These are phyloP conservation scores for Ophiostoma sp. DNA, from an alignment of 2,329 filamentous ascomycete species.

Conservation along the genomic window DNA sequence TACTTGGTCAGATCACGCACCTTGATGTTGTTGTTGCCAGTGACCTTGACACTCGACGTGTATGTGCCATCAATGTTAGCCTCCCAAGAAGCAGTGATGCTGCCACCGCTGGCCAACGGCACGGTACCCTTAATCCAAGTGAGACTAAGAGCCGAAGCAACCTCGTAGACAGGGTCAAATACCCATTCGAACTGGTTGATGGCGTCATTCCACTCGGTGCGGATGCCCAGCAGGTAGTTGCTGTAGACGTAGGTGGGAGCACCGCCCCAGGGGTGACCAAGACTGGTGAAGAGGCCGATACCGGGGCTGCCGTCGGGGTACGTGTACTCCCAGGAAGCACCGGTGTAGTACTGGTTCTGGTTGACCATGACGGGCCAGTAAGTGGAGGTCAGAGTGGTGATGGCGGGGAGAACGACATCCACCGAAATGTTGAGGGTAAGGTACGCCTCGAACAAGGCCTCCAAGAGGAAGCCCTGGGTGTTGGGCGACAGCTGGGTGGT, in stretches of 20 bases:
- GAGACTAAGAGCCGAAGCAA: not conserved
- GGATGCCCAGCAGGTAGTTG: not conserved
- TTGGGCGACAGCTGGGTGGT: not conserved
- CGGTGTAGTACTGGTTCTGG: not conserved
- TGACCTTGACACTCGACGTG: not conserved
- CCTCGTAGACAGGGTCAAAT: not conserved
- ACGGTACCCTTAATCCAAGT: not conserved
- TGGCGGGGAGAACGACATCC: not conserved
- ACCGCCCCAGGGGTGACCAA: not conserved
- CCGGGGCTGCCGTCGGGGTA: not conserved
- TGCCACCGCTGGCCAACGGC: not conserved
- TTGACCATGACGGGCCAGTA: conserved; percentile 1
- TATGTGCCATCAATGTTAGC: not conserved
- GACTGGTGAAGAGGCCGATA: not conserved
- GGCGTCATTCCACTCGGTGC: not conserved
- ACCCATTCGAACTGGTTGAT: not conserved
- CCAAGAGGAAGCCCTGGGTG: not conserved
- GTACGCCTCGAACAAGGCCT: not conserved
- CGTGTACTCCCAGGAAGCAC: not conserved
- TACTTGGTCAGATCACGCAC: not conserved
- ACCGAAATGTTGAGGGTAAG: not conserved
- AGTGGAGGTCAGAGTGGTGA: not conserved
- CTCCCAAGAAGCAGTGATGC: not conserved
- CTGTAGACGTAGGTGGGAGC: not conserved
- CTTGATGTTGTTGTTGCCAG: not conserved